phyloP scores from a whole-genome alignment of 805 yeast species.

The Starmerella kuoi region DNA sequence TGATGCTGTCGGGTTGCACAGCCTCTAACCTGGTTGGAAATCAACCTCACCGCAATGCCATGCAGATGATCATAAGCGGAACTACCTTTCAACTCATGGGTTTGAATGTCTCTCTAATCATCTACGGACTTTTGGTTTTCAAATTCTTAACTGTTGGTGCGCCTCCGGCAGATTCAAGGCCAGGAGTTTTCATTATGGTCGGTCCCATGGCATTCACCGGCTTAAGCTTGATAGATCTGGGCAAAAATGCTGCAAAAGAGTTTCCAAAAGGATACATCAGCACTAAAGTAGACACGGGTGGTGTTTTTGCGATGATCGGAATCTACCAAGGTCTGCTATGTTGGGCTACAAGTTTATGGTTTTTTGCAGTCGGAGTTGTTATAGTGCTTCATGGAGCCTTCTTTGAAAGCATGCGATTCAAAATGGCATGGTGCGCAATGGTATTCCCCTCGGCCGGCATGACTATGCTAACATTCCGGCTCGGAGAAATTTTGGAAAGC shows the following conservation, averaged over 20 bases:
- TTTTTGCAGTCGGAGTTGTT: background rate
- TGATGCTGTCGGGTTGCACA: slow-evolving; percentile 4
- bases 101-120: background rate
- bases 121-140: background rate
- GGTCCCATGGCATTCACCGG: slow-evolving; percentile 7
- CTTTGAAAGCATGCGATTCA: background rate
- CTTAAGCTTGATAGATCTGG: background rate
- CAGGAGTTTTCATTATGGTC: slow-evolving; percentile 6
- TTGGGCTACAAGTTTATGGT: slow-evolving; percentile 3
- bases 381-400: background rate
- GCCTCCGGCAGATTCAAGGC: background rate
- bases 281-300: background rate
- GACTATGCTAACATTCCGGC: slow-evolving; percentile 1
- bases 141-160: background rate
- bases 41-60: slow-evolving; percentile 1
- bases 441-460: slow-evolving; percentile 6
- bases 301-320: background rate
- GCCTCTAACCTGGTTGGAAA: background rate
- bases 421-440: slow-evolving; percentile 6
- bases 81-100: slow-evolving; percentile 1
- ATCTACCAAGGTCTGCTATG: background rate
- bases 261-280: background rate
- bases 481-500: slow-evolving; percentile 1
- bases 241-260: background rate
- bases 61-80: slow-evolving; percentile 3